These are phyloP conservation scores for Chloris gayana DNA, from an alignment of 176 grass and related monocot genomes.

Conservation along the genomic window DNA sequence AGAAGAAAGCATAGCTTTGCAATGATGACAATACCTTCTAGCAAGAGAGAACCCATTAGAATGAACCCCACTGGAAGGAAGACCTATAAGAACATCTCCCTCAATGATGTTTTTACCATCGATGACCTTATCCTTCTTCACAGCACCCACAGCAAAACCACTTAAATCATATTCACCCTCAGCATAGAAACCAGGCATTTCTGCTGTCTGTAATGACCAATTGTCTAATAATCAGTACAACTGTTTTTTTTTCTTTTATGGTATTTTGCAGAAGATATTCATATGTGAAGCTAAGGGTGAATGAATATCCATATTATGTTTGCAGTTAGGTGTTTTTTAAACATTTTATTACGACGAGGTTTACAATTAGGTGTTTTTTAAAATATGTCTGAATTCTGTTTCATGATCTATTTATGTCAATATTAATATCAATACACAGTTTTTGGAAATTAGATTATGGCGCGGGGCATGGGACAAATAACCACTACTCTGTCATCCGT, in stretches of 20 bases:
- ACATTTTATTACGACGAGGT: background rate
- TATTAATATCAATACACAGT: no score
- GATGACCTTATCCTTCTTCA: constrained; percentile 87
- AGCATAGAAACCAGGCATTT: constrained; percentile 97
- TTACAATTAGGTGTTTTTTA: background rate
- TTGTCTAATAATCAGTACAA: background rate
- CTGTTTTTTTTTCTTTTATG: background rate
- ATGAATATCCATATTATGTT: background rate
- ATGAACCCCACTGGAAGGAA: constrained; percentile 98
- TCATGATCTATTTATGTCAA: no score
- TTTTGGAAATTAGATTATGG: no score
- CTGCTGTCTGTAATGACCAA: constrained; percentile 68
- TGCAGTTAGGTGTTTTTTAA: background rate
- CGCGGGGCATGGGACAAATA: no score
- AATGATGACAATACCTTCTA: constrained; percentile 60
- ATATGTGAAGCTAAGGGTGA: background rate
- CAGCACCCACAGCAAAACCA: constrained; percentile 86
- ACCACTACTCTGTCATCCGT: no score
- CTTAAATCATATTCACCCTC: constrained; percentile 93
- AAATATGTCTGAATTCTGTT: no score
- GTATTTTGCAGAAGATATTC: background rate
- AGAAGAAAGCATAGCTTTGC: background rate
- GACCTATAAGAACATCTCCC: constrained; percentile 90
- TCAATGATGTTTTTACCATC: constrained; percentile 84
- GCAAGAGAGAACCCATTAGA: constrained; percentile 97